Conservation (phyloP, 257 asterid genomes). For the Jasminum sambac region DNA sequence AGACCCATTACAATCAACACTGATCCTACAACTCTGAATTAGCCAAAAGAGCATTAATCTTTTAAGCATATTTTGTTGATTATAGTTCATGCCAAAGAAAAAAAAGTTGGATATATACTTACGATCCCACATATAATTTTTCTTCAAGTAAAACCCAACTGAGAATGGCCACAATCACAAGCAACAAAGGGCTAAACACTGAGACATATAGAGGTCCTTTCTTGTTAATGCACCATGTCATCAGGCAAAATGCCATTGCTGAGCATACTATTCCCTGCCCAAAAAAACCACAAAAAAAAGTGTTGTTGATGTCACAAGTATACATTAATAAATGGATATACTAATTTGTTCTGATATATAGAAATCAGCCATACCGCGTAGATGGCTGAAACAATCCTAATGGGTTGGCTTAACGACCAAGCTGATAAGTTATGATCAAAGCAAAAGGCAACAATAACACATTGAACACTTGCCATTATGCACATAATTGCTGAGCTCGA, state of each 20-base stretch:
- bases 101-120: slow-evolving; percentile 23
- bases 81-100: too few relatives aligned
- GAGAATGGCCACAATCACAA: slow-evolving; percentile 75
- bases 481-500: slow-evolving; percentile 84
- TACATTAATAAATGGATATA: too few relatives aligned
- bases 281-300: background rate
- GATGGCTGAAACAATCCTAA: slow-evolving; percentile 62
- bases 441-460: slow-evolving; percentile 52
- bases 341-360: too few relatives aligned
- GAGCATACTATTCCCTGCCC: slow-evolving; percentile 83
- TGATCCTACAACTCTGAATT: slow-evolving; percentile 64
- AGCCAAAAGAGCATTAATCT: background rate
- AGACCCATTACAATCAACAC: slow-evolving; percentile 65
- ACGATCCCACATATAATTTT: slow-evolving; percentile 67
- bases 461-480: slow-evolving; percentile 69
- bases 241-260: slow-evolving; percentile 70
- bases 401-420: slow-evolving; percentile 67
- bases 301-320: too few relatives aligned
- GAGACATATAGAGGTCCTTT: slow-evolving; percentile 85
- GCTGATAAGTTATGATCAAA: slow-evolving; percentile 57
- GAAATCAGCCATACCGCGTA: slow-evolving; percentile 44
- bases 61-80: background rate
- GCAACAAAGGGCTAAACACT: slow-evolving; percentile 81
- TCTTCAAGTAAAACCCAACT: slow-evolving; percentile 88
- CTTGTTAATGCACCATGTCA: slow-evolving; percentile 74